A percentile compares a stretch with the other conserved stretches of the same genome.
These are phyloP conservation scores for Aaosphaeria pasadenensis DNA, from an alignment of 2,329 filamentous ascomycete species.

Conservation along the genomic window DNA sequence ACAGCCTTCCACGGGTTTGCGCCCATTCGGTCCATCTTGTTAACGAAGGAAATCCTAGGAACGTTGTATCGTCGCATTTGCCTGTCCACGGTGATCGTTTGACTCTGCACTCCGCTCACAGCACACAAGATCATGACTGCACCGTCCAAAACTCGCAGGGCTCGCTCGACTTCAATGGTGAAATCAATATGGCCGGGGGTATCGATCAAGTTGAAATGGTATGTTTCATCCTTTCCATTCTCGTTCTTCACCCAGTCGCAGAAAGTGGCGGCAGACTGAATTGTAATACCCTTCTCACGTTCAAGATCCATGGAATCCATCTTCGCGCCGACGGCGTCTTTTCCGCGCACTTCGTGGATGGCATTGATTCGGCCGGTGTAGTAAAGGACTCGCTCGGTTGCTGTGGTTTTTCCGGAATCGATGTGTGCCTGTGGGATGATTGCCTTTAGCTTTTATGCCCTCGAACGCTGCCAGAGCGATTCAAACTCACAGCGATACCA, in stretches of 20 bases:
- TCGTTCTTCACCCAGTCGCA: constrained; percentile 89
- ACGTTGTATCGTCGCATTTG: constrained; percentile 99
- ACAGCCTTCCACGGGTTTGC: constrained; percentile 97
- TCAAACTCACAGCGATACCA: constrained; percentile 78
- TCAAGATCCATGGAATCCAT: constrained; percentile 99
- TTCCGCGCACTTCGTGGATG: constrained; percentile 94
- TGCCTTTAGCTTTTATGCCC: not conserved
- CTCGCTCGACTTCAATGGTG: constrained; percentile 96
- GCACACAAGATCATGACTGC: constrained; percentile 98
- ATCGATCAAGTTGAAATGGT: constrained; percentile 98
- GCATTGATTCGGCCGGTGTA: constrained; percentile 96
- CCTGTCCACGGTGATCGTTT: constrained; percentile 96
- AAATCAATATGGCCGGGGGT: constrained; percentile 99
- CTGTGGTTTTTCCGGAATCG: constrained; percentile 96
- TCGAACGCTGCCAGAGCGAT: not conserved
- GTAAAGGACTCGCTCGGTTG: constrained; percentile 93
- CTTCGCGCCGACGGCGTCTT: constrained; percentile 93
- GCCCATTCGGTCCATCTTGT: constrained; percentile 99
- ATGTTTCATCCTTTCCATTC: constrained; percentile 80
- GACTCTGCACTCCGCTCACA: constrained; percentile 93
- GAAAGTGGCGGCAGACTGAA: constrained; percentile 96
- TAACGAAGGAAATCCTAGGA: constrained; percentile 91
- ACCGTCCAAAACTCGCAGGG: constrained; percentile 89
- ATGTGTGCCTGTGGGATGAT: constrained; percentile 72
- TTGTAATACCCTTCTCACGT: constrained; percentile 97